Conservation (phyloP, 1,284 basidiomycete genomes). For the Leucoagaricus sp. region DNA sequence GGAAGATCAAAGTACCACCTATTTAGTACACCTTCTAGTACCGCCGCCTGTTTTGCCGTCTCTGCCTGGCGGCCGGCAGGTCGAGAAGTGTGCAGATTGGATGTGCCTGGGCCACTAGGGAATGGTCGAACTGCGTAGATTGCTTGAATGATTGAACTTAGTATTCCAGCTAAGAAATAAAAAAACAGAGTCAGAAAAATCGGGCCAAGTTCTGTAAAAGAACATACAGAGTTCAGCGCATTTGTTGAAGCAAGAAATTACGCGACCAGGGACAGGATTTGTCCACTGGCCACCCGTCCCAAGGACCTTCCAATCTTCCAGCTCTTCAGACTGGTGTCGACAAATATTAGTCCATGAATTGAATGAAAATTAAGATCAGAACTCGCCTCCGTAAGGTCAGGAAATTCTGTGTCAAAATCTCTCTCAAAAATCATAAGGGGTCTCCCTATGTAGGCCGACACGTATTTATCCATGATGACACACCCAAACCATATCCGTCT, state of each 20-base stretch:
- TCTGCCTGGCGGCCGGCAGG: slow-evolving; percentile 55
- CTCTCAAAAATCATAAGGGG: slow-evolving; percentile 78
- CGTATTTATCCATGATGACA: slow-evolving; percentile 80
- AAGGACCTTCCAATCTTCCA: slow-evolving; percentile 52
- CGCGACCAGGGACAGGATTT: slow-evolving; percentile 43
- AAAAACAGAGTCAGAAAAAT: not conserved
- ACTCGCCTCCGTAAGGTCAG: slow-evolving; percentile 62
- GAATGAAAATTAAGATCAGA: not conserved
- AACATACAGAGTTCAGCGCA: slow-evolving; percentile 69
- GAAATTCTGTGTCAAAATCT: slow-evolving; percentile 79
- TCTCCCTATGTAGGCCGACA: slow-evolving; percentile 77
- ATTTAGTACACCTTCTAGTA: slow-evolving; percentile 69
- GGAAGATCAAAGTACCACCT: slow-evolving; percentile 81
- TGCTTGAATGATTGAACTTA: slow-evolving; percentile 68
- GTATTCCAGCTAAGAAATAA: slow-evolving; percentile 54
- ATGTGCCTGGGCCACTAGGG: not conserved
- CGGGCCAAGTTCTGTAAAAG: not conserved
- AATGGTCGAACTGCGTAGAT: slow-evolving; percentile 73
- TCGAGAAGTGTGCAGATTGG: not conserved
- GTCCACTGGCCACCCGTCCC: slow-evolving; percentile 7
- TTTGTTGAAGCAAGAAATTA: slow-evolving; percentile 78
- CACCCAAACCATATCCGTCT: slow-evolving; percentile 83
- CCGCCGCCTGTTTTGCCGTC: slow-evolving; percentile 32
- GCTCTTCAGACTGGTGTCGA: slow-evolving; percentile 55
- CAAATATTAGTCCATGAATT: slow-evolving; percentile 8